These are phyloP conservation scores for Nectriaceae sp. DNA, from an alignment of 2,329 filamentous ascomycete genomes.

Conservation along the genomic window DNA sequence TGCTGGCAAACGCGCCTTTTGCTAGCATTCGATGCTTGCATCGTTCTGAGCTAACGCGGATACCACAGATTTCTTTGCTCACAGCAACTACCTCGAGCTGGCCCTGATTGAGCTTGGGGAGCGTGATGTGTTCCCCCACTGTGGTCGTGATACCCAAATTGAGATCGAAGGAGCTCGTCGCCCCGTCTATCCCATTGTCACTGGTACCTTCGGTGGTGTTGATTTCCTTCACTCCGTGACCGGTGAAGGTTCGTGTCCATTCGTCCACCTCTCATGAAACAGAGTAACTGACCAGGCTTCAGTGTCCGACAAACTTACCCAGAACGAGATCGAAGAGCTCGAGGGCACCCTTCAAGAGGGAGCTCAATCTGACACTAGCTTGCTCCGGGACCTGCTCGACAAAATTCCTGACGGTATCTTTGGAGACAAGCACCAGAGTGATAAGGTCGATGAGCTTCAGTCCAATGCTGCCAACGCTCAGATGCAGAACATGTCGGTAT, in stretches of 20 bases:
- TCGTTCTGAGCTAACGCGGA: not conserved
- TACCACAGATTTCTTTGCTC: constrained; percentile 75
- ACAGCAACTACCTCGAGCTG: constrained; percentile 91
- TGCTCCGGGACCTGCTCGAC: constrained; percentile 77
- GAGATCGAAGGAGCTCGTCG: constrained; percentile 65
- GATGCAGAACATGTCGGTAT: constrained; percentile 72
- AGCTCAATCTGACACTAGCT: constrained; percentile 65
- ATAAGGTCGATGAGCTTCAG: constrained; percentile 79
- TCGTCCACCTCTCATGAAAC: not conserved
- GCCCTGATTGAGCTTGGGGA: constrained; percentile 87
- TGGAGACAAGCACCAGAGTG: constrained; percentile 71
- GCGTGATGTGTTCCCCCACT: constrained; percentile 80
- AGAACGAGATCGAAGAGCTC: constrained; percentile 87
- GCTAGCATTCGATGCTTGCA: not conserved
- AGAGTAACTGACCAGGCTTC: constrained; percentile 14
- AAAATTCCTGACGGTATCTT: constrained; percentile 82
- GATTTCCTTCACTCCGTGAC: constrained; percentile 91
- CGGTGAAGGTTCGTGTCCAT: constrained; percentile 54
- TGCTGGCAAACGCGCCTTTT: not conserved
- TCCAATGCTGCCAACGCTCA: constrained; percentile 73
- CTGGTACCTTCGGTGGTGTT: constrained; percentile 91
- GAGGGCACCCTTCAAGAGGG: constrained; percentile 77
- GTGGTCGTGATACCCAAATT: constrained; percentile 73
- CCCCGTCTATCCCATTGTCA: constrained; percentile 78
- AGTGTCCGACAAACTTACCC: constrained; percentile 86